Conservation (phyloP, 495 filamentous ascomycete genomes). For the Extremus antarcticus region DNA sequence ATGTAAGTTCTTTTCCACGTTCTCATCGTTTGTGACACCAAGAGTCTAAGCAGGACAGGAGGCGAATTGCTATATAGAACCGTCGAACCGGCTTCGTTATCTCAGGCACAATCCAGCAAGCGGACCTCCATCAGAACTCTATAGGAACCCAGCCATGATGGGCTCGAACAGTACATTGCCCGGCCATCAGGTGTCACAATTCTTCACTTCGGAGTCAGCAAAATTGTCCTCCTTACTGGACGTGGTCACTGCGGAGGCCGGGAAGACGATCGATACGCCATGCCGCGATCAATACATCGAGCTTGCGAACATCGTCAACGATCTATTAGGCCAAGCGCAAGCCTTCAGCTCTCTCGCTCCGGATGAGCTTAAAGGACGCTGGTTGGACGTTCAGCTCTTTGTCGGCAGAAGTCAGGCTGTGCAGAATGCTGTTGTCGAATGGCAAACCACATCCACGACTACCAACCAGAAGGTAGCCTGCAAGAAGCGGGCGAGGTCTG, state of each 20-base stretch:
- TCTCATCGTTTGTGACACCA: too few species aligned
- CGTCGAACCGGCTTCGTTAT: too few species aligned
- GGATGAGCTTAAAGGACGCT: neutral
- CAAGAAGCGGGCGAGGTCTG: neutral
- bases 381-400: neutral
- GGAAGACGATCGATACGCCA: neutral
- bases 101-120: too few species aligned
- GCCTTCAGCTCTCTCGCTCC: neutral
- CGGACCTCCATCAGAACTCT: too few species aligned
- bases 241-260: neutral
- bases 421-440: constrained; percentile 72
- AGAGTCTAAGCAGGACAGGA: too few species aligned
- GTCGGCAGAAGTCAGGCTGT: constrained; percentile 55
- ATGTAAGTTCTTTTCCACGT: too few species aligned
- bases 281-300: neutral
- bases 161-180: too few species aligned
- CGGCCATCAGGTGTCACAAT: neutral
- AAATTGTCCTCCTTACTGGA: neutral
- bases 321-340: neutral
- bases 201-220: neutral
- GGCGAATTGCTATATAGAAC: too few species aligned
- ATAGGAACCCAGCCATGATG: too few species aligned
- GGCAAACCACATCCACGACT: constrained; percentile 15
- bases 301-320: neutral
- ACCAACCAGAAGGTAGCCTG: neutral